A percentile compares a stretch with the other conserved stretches of the same genome.
phyloP scores from a whole-genome alignment of 129 eudicot genomes.

The Glebionis coronaria region DNA sequence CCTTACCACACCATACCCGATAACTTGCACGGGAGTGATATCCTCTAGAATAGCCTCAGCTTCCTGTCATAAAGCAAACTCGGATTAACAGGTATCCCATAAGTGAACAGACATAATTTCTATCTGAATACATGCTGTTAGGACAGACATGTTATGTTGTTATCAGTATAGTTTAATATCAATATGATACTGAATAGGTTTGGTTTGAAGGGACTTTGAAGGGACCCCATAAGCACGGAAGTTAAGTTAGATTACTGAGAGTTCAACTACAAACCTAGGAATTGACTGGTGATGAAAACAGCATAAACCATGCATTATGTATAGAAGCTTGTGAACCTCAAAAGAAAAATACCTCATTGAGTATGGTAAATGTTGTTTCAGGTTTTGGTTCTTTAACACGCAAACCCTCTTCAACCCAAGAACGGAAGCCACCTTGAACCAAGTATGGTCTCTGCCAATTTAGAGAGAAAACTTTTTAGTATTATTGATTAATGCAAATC shows the following conservation, averaged over 20 bases:
- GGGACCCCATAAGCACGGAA: background rate
- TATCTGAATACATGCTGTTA: too few species aligned
- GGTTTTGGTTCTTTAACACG: conserved; percentile 80
- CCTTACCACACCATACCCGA: conserved; percentile 78
- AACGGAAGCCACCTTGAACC: conserved; percentile 83
- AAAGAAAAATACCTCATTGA: conserved; percentile 64
- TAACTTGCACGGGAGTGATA: conserved; percentile 62
- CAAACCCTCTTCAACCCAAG: conserved; percentile 87
- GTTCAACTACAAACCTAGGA: background rate
- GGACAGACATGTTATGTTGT: background rate
- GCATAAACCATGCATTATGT: conserved; percentile 1
- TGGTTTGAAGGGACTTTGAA: conserved; percentile 2
- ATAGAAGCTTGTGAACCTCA: conserved; percentile 7
- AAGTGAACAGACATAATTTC: too few species aligned
- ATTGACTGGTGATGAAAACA: background rate
- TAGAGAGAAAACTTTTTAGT: conserved; percentile 8
- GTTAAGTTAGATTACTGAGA: conserved; percentile 1
- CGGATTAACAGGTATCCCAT: conserved; percentile 20
- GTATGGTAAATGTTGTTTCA: conserved; percentile 84
- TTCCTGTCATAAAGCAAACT: conserved; percentile 48
- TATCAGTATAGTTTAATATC: background rate
- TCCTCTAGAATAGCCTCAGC: conserved; percentile 88
- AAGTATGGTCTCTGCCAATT: conserved; percentile 65
- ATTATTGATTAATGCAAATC: background rate
- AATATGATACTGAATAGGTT: conserved; percentile 4